phyloP scores from a whole-genome alignment of 2,329 filamentous ascomycete species.

The Venturia effusa region DNA sequence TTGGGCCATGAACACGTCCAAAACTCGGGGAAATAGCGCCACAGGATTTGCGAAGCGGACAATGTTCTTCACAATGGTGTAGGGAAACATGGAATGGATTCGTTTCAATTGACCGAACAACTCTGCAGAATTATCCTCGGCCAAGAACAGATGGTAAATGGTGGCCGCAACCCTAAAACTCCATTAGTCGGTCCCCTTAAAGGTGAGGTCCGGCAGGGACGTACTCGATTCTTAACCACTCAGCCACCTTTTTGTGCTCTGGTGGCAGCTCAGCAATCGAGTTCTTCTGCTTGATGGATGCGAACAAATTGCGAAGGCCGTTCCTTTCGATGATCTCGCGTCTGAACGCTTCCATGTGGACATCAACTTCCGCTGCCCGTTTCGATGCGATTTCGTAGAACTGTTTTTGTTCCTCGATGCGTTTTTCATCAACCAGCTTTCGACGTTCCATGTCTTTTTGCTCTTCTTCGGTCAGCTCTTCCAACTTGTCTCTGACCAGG shows the following conservation, averaged over 20 bases:
- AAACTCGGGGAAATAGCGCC: constrained; percentile 88
- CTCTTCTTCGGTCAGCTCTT: constrained; percentile 67
- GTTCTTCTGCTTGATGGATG: constrained; percentile 83
- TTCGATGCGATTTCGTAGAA: constrained; percentile 94
- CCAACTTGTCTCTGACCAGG: constrained; percentile 58
- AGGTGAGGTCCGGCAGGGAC: constrained; percentile 14
- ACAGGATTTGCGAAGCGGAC: constrained; percentile 94
- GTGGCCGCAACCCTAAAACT: constrained; percentile 65
- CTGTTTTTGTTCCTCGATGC: constrained; percentile 81
- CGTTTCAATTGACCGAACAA: constrained; percentile 87
- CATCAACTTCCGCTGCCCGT: constrained; percentile 83
- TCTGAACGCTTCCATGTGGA: constrained; percentile 85
- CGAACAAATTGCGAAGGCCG: constrained; percentile 83
- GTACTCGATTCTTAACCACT: constrained; percentile 89
- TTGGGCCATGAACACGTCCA: constrained; percentile 92
- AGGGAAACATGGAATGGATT: constrained; percentile 91
- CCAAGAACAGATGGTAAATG: constrained; percentile 92
- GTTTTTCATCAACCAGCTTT: constrained; percentile 74
- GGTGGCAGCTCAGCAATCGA: constrained; percentile 80
- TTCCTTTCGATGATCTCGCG: constrained; percentile 63
- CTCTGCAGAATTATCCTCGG: constrained; percentile 95
- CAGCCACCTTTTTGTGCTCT: constrained; percentile 95
- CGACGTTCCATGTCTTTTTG: constrained; percentile 67
- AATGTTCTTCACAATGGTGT: constrained; percentile 88
- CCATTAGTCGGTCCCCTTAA: constrained; percentile 13